Evolutionary conservation across 768 basidiomycete species (phyloP), one percentile per base, ranked within the genome.

Genomic region (Lentinus tigrinus): DNA sequence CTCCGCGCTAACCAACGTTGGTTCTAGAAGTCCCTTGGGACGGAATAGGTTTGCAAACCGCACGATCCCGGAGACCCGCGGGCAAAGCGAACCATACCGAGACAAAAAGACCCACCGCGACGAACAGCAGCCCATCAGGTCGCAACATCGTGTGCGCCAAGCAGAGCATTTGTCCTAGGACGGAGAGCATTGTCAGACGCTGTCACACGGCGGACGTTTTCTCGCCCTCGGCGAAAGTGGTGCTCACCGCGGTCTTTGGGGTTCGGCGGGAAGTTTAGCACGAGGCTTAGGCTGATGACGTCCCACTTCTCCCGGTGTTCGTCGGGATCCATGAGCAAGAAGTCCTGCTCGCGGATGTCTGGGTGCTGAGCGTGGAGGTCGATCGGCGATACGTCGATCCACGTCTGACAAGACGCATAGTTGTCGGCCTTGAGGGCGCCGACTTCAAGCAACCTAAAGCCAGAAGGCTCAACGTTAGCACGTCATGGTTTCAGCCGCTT

Each of bases 371-470:
- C 90, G 61, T 83, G 86, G 58, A 97, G 74, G 68, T 97, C 95
- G 61, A 96, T 93, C 0, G 93, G 85, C 0, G 79, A 83, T 27
- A 78, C 78, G 17, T 83, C 76, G 51, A 97, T 84, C 93, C 93
- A 96, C 1, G 81, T 72, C 10, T 77, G 69, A 58, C 84, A 88
- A 4, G 78, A 73, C 6, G 72, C 74, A 67, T 89, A 95, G 71
- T 95, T 97, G 65, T 92, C 88, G 10, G 89, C 91, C 60, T 82
- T 85, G 44, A 97, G 76, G 13, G 95, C 94, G 0, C 95, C 94
- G 1, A 95, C 89, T 74, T 97, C 94, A 4, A 97, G 81, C 52
- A 96, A 73, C 52, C 93, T 95, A 19, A 1, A 13, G 24, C 26
- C 3, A n/a, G 37, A 14, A 16, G 23, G 13, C 4, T 23, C 17